A percentile compares a stretch with the other conserved stretches of the same genome.
These are phyloP conservation scores for Ceratocystis alfenasii DNA, from an alignment of 2,329 filamentous ascomycete species.

Conservation along the genomic window DNA sequence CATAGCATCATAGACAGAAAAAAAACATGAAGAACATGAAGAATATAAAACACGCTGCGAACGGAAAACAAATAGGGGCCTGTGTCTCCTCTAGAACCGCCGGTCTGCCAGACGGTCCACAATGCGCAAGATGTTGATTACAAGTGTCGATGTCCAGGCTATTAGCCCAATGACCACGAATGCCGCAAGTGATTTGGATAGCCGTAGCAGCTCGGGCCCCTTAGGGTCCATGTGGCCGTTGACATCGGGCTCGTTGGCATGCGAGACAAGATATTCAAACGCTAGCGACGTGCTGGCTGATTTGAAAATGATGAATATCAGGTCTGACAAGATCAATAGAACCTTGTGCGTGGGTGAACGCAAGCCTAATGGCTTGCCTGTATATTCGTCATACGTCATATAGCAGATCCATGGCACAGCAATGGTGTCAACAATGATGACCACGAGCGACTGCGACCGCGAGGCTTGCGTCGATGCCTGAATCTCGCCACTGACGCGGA, in stretches of 20 bases:
- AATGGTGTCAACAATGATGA: constrained; percentile 76
- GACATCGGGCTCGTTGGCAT: constrained; percentile 33
- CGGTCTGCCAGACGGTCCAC: constrained; percentile 47
- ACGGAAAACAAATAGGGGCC: not conserved
- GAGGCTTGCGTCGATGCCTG: constrained; percentile 35
- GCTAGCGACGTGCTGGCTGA: constrained; percentile 84
- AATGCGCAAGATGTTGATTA: constrained; percentile 66
- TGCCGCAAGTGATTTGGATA: constrained; percentile 57
- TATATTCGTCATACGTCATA: constrained; percentile 95
- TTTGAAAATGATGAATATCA: constrained; percentile 96
- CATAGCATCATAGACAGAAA: not conserved
- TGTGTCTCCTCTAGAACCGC: not conserved
- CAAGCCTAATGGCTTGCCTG: constrained; percentile 79
- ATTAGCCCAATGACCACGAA: constrained; percentile 71
- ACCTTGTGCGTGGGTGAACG: constrained; percentile 77
- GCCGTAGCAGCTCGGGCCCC: constrained; percentile 20
- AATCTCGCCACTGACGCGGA: constrained; percentile 38
- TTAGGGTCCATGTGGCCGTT: constrained; percentile 17
- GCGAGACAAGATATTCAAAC: constrained; percentile 66
- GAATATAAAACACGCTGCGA: not conserved
- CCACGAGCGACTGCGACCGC: constrained; percentile 71
- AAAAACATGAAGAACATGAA: not conserved
- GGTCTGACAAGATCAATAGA: constrained; percentile 75
- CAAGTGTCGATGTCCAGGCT: constrained; percentile 84
- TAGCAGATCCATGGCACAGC: constrained; percentile 84